Evolutionary conservation across 768 basidiomycete genomes (phyloP), one percentile per base, ranked within the genome.

Genomic region (Leccinum subgranulosum): DNA sequence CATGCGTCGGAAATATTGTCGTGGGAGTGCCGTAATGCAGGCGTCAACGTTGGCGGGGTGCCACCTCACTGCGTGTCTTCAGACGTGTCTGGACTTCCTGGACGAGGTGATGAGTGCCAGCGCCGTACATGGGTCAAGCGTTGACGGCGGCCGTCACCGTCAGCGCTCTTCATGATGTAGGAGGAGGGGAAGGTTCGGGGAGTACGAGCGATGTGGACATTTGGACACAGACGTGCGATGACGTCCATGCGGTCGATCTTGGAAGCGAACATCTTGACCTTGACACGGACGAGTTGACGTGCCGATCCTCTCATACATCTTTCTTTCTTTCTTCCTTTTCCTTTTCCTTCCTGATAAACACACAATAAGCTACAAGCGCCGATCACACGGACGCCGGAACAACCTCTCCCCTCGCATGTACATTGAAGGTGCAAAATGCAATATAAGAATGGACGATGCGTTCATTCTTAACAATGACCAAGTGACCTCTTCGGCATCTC

Each of bases 41-140:
- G 82, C 5, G 74, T 77, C 23, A 67, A 73, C 17, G 73, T 86
- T 0, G 82, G 83, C 19, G 83, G 41, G n/a, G 41, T 41, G 41
- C 41, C n/a, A 3, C 29, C n/a, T 41, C 9, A 41, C 88, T 74
- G 86, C 28, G 1, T 92, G 89, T 69, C 66, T 72, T n/a, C 62
- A 57, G 50, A 83, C 83, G 0, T 91, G 89, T 68, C 66, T 92
- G 54, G 77, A 78, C 31, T 90, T 86, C 64, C 69, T 91, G 63
- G 79, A 77, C 11, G 60, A 12, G 34, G 19, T 5, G 39, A 12
- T 17, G 12, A n/a, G 14, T 6, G 9, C 19, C 23, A 10, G 7
- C 6, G 8, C 14, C 47, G 6, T 46, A 23, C 23, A 3, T 6
- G 45, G n/a, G 12, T n/a, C 23, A 21, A 23, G 43, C 21, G 2